Percentiles rank a stretch among this genome's conserved stretches.
phyloP scores from a whole-genome alignment of 163 green algal genomes.

The Scenedesmus sp. region DNA sequence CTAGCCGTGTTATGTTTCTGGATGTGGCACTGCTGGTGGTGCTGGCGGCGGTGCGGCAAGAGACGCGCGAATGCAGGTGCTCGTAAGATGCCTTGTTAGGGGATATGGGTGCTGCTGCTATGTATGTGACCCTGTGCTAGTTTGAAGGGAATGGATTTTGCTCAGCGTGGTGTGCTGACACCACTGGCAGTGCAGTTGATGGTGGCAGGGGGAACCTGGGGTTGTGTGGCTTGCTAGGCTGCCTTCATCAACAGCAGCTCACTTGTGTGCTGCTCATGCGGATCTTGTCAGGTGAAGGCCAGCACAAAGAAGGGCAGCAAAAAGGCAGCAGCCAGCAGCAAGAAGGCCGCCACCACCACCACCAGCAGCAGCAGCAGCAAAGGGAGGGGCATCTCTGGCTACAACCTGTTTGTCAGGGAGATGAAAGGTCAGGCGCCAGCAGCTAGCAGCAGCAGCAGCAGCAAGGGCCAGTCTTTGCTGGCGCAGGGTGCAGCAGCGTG shows the following conservation, averaged over 20 bases:
- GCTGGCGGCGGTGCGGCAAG: too few relatives aligned
- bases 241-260: too few relatives aligned
- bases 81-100: too few relatives aligned
- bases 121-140: too few relatives aligned
- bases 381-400: constrained; percentile 12
- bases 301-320: constrained; percentile 3
- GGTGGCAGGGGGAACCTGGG: not conserved
- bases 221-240: not conserved
- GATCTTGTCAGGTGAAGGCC: not conserved
- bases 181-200: too few relatives aligned
- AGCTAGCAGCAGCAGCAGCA: constrained; percentile 13
- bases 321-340: not conserved
- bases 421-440: constrained; percentile 2
- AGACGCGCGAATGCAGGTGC: too few relatives aligned
- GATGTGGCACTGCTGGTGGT: too few relatives aligned
- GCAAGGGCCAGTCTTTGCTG: not conserved
- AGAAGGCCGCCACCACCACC: not conserved
- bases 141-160: too few relatives aligned
- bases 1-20: too few relatives aligned
- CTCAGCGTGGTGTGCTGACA: not conserved
- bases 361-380: constrained; percentile 38
- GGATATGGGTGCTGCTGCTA: too few relatives aligned
- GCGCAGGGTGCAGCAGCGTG: constrained; percentile 15
- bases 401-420: constrained; percentile 40
- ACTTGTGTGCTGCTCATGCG: not conserved